A percentile compares a stretch with the other conserved stretches of the same genome.
These are phyloP conservation scores for Mercurialis annua DNA, from an alignment of 345 rosid genomes.

Conservation along the genomic window DNA sequence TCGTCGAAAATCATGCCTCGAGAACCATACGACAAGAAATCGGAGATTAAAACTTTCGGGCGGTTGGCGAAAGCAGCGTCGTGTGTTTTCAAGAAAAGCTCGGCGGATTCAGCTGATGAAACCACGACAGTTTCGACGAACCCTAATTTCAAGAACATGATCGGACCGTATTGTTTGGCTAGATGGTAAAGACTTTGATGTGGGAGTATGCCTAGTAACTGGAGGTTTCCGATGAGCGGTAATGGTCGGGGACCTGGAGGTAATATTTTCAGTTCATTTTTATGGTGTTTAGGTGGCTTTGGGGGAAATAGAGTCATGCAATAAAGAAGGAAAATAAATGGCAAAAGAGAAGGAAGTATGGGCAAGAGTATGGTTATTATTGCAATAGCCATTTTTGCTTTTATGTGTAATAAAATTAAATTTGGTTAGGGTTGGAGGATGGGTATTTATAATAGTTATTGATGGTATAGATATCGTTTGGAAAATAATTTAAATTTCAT, in stretches of 20 bases:
- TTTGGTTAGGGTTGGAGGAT: not conserved
- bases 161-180: slow-evolving; percentile 41
- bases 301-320: too few relatives aligned
- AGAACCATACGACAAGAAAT: not conserved
- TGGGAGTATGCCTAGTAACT: slow-evolving; percentile 16
- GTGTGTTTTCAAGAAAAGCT: slow-evolving; percentile 13
- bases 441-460: not conserved
- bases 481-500: too few relatives aligned
- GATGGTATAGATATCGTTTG: too few relatives aligned
- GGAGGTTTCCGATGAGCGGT: slow-evolving; percentile 19
- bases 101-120: slow-evolving; percentile 42
- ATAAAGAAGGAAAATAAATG: slow-evolving; percentile 9
- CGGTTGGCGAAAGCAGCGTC: slow-evolving; percentile 26
- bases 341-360: not conserved
- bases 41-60: slow-evolving; percentile 17
- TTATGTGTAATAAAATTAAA: too few relatives aligned
- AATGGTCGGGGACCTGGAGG: slow-evolving; percentile 18
- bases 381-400: not conserved
- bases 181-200: slow-evolving; percentile 16
- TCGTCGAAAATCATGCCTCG: slow-evolving; percentile 24
- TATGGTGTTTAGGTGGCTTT: not conserved
- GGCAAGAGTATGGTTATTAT: not conserved
- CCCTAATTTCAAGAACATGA: slow-evolving; percentile 45
- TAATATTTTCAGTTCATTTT: not conserved
- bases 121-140: slow-evolving; percentile 37